These are phyloP conservation scores for Eutrema salsugineum DNA, from an alignment of 441 rosid species.

Conservation along the genomic window DNA sequence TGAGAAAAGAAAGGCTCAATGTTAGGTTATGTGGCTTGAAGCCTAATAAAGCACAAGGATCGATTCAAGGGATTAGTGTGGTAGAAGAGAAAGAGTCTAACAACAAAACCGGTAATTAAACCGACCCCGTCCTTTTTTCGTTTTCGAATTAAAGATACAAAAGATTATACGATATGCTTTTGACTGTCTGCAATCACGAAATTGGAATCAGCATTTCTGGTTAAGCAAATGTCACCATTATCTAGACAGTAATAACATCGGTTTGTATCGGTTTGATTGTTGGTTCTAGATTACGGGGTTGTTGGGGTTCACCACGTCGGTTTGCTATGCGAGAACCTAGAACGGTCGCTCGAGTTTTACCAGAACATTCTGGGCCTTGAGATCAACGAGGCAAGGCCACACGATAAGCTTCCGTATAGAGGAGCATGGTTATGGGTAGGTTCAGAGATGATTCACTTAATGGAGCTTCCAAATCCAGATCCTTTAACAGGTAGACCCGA, in stretches of 20 bases:
- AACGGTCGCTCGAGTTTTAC: conserved; percentile 83
- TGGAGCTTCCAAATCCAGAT: conserved; percentile 99
- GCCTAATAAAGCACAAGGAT: conserved; percentile 42
- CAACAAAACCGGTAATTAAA: conserved; percentile 50
- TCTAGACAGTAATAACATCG: background rate
- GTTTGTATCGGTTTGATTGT: background rate
- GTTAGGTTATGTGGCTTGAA: conserved; percentile 29
- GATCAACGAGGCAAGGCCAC: conserved; percentile 91
- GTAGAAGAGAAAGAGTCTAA: conserved; percentile 45
- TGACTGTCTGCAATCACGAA: background rate
- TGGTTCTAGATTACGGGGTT: conserved; percentile 69
- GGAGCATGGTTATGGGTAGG: conserved; percentile 99
- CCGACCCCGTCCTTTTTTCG: background rate
- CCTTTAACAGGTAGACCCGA: conserved; percentile 84
- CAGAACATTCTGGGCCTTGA: conserved; percentile 81
- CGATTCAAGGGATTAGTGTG: conserved; percentile 46
- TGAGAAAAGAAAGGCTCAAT: conserved; percentile 29
- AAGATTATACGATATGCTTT: background rate
- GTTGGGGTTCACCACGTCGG: conserved; percentile 89
- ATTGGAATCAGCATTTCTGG: background rate
- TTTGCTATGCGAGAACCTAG: conserved; percentile 75
- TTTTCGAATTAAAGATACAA: background rate
- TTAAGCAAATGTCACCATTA: background rate
- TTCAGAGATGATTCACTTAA: conserved; percentile 92
- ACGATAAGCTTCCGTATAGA: conserved; percentile 91